These are phyloP conservation scores for Nicotiana knightiana DNA, from an alignment of 257 asterid genomes.

Conservation along the genomic window DNA sequence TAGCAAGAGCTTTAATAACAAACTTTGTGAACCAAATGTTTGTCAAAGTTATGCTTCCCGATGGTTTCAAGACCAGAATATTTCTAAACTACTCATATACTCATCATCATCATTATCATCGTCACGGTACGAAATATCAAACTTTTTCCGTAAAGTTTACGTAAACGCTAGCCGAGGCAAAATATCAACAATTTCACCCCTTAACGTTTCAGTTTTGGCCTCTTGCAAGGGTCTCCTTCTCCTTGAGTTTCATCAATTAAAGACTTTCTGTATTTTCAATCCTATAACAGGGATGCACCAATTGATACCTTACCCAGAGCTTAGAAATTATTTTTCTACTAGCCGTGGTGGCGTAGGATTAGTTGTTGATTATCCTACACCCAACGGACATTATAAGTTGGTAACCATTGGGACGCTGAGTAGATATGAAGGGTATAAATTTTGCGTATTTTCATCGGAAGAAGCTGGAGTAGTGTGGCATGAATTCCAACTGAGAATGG, in stretches of 20 bases:
- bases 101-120: too few relatives aligned
- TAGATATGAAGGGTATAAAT: background rate
- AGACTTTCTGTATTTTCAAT: background rate
- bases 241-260: too few relatives aligned
- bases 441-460: background rate
- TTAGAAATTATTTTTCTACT: too few relatives aligned
- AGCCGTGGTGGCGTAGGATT: background rate
- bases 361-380: background rate
- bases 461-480: conserved; percentile 1
- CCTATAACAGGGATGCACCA: background rate
- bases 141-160: too few relatives aligned
- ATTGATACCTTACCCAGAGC: background rate
- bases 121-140: too few relatives aligned
- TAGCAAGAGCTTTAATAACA: too few relatives aligned
- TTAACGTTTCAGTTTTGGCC: background rate
- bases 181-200: too few relatives aligned
- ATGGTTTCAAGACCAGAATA: too few relatives aligned
- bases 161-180: too few relatives aligned
- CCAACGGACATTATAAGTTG: background rate
- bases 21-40: too few relatives aligned
- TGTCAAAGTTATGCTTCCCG: too few relatives aligned
- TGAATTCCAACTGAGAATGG: background rate
- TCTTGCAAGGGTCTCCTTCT: background rate
- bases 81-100: too few relatives aligned
- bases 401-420: background rate